phyloP scores from a whole-genome alignment of 805 yeast species.

The Geotrichum ghanense region DNA sequence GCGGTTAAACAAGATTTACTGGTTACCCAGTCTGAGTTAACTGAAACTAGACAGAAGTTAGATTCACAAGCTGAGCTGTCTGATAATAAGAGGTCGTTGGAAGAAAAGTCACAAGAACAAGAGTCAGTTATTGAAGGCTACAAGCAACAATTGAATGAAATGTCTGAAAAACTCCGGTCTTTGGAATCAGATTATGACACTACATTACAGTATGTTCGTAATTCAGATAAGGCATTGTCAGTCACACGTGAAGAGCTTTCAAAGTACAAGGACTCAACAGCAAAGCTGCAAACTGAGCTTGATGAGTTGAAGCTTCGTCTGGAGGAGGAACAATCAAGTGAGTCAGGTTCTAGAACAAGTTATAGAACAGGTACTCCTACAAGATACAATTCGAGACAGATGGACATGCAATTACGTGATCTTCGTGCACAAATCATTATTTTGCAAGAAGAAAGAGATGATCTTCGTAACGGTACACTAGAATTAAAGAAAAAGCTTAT shows the following conservation, averaged over 20 bases:
- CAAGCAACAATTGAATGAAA: constrained; percentile 10
- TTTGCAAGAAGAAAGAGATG: constrained; percentile 74
- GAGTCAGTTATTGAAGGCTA: constrained; percentile 28
- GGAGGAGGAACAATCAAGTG: constrained; percentile 26
- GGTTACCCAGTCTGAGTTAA: constrained; percentile 12
- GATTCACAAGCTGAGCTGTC: constrained; percentile 13
- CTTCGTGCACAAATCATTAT: constrained; percentile 76
- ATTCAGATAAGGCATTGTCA: constrained; percentile 63
- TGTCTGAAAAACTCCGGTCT: constrained; percentile 25
- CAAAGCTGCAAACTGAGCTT: constrained; percentile 48
- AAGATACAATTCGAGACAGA: constrained; percentile 34
- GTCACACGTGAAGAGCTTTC: constrained; percentile 62
- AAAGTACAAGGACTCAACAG: constrained; percentile 44
- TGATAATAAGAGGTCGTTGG: constrained; percentile 15
- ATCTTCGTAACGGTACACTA: constrained; percentile 29
- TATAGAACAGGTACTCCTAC: constrained; percentile 21
- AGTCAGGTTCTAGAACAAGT: background rate
- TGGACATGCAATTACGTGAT: constrained; percentile 66
- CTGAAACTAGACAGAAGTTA: constrained; percentile 16
- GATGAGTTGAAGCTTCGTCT: constrained; percentile 54
- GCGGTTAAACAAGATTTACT: constrained; percentile 14
- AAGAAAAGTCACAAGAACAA: constrained; percentile 10
- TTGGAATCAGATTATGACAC: constrained; percentile 60
- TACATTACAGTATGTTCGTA: constrained; percentile 60
- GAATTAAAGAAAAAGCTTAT: constrained; percentile 25